Base-by-base conservation (phyloP, 768 basidiomycete genomes). In the Mycena sanguinolenta region DNA sequence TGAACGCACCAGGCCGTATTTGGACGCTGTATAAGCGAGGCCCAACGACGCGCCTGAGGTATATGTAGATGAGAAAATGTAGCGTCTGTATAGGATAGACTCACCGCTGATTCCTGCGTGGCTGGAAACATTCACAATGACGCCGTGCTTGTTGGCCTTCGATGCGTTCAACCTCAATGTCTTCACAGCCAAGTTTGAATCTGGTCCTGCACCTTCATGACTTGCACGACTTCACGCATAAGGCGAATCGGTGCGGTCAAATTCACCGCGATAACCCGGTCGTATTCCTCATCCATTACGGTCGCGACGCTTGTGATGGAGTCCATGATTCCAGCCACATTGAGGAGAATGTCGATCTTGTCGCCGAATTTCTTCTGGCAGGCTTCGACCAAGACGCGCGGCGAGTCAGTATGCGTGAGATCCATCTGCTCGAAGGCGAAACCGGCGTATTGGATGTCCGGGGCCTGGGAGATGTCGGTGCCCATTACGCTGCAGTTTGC, bases 331-430 rank as follows among this genome's bases (percentile, higher is more conserved):
- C 55, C 55, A 2, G 55, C 55, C 1, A 58, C 55, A 58, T 58
- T 58, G 7, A 58, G 55, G 34, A 58, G 55, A 36, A 58, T 58
- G 21, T 58, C 55, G 36, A 58, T 58, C 36, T 58, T 58, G n/a
- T 38, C 55, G 8, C 55, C 55, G 36, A 58, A 58, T 12, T 36
- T 13, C 36, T 58, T 38, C 55, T 39, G 55, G 2, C 10, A 25
- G 1, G 55, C 55, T 38, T 58, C 36, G 23, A 58, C 55, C 36
- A 58, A 25, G 4, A 23, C 36, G 17, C 36, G 34, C 4, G 55
- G 55, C 36, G 55, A 38, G 25, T 58, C 55, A 21, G 55, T 14
- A 16, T 58, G 25, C 14, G 55, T 58, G 55, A 58, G 55, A 17
- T 58, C 55, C 55, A 13, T 16, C 36, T 58, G 55, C 36, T 23